Percentiles rank a stretch among this genome's conserved stretches.
Conservation (phyloP, 2,329 filamentous ascomycete species). For the Penicillium hesseltinei region DNA sequence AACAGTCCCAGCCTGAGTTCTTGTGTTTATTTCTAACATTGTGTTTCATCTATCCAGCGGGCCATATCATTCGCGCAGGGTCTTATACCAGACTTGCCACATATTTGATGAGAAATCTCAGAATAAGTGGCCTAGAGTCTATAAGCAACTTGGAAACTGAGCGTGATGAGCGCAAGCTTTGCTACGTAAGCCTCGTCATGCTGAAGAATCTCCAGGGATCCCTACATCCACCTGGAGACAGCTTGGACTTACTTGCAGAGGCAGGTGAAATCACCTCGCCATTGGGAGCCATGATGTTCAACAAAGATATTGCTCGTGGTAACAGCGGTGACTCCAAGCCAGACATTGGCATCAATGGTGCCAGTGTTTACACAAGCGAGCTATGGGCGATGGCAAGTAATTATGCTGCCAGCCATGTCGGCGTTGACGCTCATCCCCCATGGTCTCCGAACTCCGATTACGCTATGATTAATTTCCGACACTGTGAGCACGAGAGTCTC, state of each 20-base stretch:
- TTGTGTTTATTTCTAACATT: neutral
- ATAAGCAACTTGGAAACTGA: conserved; percentile 21
- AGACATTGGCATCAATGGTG: conserved; percentile 40
- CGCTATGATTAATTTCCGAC: conserved; percentile 44
- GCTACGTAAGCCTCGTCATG: conserved; percentile 36
- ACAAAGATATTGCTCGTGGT: neutral
- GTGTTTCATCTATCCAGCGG: conserved; percentile 7
- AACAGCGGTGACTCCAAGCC: conserved; percentile 8
- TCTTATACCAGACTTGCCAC: conserved; percentile 20
- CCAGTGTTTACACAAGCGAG: conserved; percentile 42
- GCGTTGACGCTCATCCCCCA: conserved; percentile 37
- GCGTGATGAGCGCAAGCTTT: conserved; percentile 24
- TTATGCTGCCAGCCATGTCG: conserved; percentile 45
- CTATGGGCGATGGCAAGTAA: conserved; percentile 47
- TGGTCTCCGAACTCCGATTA: conserved; percentile 51
- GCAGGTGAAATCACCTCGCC: neutral
- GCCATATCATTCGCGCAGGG: conserved; percentile 21
- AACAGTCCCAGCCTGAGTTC: neutral
- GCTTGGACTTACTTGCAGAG: conserved; percentile 10
- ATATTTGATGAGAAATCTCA: conserved; percentile 19
- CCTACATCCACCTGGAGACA: conserved; percentile 2
- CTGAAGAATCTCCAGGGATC: conserved; percentile 39
- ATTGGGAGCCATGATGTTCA: conserved; percentile 5
- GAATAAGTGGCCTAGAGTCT: conserved; percentile 11
- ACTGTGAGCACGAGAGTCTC: conserved; percentile 50